Evolutionary conservation across 345 rosid genomes (phyloP).

Genomic region (Eucalyptus virginea): DNA sequence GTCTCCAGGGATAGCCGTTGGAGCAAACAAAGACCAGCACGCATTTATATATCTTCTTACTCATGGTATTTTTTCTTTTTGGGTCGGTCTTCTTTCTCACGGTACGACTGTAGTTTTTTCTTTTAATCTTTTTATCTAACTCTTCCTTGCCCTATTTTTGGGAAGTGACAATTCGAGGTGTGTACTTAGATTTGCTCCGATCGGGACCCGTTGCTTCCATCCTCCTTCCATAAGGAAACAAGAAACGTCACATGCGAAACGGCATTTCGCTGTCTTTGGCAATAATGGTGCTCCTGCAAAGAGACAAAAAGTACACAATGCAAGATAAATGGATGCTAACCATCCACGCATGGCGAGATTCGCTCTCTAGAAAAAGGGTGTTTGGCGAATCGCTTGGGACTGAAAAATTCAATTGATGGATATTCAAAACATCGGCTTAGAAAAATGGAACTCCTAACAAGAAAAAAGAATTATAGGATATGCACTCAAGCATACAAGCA

Average conservation of each 20-base stretch:
- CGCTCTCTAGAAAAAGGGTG: neutral
- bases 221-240: neutral
- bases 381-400: neutral
- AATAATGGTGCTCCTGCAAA: neutral
- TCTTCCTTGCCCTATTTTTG: neutral
- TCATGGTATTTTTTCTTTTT: rapidly evolving
- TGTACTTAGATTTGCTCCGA: neutral
- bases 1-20: neutral
- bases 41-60: neutral
- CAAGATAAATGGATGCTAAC: neutral
- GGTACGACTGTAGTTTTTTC: neutral
- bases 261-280: neutral
- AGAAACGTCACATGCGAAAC: neutral
- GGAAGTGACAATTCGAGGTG: neutral
- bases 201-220: neutral
- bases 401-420: neutral
- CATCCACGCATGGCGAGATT: neutral
- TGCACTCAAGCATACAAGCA: neutral
- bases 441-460: neutral
- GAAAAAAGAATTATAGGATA: neutral
- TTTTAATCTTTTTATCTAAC: neutral
- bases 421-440: neutral
- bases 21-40: neutral
- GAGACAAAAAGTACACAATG: neutral
- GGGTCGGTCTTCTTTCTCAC: neutral